These are phyloP conservation scores for Rhododendron henanense DNA, from an alignment of 148 eudicot genomes.

Conservation along the genomic window DNA sequence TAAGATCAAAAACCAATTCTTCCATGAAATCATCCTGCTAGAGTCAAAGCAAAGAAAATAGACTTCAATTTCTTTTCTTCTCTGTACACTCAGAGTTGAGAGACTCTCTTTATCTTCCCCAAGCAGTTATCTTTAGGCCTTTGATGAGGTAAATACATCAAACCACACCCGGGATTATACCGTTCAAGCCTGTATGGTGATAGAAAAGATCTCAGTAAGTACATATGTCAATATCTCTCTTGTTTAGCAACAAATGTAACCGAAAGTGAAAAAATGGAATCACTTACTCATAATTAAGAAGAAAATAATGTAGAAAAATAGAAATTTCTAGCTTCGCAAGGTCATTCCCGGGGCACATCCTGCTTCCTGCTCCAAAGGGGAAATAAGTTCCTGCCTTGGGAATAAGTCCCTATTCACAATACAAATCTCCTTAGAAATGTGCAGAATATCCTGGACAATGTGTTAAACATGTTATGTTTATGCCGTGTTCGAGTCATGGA, in stretches of 20 bases:
- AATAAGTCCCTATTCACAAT: constrained; percentile 36
- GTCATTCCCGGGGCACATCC: constrained; percentile 90
- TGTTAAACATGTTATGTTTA: not conserved
- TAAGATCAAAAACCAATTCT: not conserved
- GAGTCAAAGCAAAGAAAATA: not conserved
- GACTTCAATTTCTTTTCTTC: not conserved
- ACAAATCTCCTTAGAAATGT: not conserved
- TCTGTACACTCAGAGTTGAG: constrained; percentile 7
- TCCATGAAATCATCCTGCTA: not conserved
- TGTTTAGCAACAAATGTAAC: not conserved
- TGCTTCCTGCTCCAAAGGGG: constrained; percentile 83
- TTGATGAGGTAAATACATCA: constrained; percentile 63
- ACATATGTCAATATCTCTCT: not conserved
- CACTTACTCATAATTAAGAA: constrained; percentile 64
- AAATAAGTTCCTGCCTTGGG: constrained; percentile 76
- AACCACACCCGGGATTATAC: constrained; percentile 44
- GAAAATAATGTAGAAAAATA: constrained; percentile 84
- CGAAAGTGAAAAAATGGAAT: not conserved
- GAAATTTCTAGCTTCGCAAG: constrained; percentile 89
- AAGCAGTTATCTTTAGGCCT: constrained; percentile 89
- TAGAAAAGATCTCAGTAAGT: not conserved
- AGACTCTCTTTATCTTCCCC: constrained; percentile 47
- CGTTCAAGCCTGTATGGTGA: constrained; percentile 60
- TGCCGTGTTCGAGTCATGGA: not conserved
- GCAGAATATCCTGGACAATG: not conserved